Evolutionary conservation across 768 basidiomycete species (phyloP).

Genomic region (Coprinellus micaceus): DNA sequence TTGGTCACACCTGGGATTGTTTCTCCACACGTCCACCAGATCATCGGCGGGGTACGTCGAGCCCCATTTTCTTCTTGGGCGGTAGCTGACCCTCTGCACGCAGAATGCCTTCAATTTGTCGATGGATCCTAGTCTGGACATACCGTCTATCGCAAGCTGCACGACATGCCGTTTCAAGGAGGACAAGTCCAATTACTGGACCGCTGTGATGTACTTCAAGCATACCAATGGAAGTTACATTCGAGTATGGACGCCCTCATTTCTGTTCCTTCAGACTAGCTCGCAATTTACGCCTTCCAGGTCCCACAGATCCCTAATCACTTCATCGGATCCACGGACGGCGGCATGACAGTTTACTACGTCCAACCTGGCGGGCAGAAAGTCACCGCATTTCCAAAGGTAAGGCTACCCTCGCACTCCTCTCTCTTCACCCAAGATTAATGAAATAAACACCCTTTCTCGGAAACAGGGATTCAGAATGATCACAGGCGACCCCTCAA

Average conservation of each 20-base stretch:
- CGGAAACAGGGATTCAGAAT: not conserved
- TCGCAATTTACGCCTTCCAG: not conserved
- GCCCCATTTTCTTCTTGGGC: not conserved
- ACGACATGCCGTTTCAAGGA: constrained; percentile 2
- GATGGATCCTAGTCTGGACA: constrained; percentile 1
- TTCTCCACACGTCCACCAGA: constrained; percentile 3
- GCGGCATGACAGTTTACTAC: constrained; percentile 4
- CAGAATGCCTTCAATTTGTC: constrained; percentile 3
- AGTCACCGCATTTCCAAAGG: constrained; percentile 3
- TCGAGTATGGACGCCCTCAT: not conserved
- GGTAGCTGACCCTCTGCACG: too few species aligned
- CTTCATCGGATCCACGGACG: not conserved
- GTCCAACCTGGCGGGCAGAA: not conserved
- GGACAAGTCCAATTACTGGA: constrained; percentile 7
- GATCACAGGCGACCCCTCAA: not conserved
- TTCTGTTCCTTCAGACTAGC: not conserved
- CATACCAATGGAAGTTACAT: constrained; percentile 1
- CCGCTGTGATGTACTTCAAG: constrained; percentile 4
- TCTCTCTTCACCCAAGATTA: not conserved
- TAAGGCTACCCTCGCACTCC: not conserved
- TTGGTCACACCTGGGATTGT: constrained; percentile 1
- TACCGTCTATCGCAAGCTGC: not conserved
- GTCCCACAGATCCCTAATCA: constrained; percentile 1
- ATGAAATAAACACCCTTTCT: not conserved
- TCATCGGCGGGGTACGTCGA: constrained; percentile 2